phyloP scores from a whole-genome alignment of 1,284 basidiomycete genomes.

The Irpex rosettiformis region DNA sequence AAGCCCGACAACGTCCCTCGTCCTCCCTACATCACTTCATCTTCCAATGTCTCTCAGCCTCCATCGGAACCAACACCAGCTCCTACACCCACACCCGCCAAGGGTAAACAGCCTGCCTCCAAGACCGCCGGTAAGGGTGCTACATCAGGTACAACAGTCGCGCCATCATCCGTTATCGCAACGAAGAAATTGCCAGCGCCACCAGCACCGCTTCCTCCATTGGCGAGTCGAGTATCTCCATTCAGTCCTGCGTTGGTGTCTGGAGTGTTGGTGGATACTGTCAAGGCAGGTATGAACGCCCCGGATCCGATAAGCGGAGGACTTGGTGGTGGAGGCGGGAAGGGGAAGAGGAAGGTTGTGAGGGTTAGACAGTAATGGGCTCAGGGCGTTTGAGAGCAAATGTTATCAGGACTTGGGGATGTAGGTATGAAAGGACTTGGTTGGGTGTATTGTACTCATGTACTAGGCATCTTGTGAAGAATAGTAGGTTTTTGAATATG shows the following conservation, averaged over 20 bases:
- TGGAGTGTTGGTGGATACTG: conserved; percentile 71
- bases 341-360: conserved; percentile 79
- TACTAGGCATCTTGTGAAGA: background rate
- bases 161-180: conserved; percentile 25
- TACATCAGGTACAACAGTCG: conserved; percentile 19
- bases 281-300: conserved; percentile 77
- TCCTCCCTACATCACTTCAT: conserved; percentile 50
- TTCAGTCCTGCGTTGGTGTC: conserved; percentile 71
- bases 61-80: conserved; percentile 23
- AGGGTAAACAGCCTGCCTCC: conserved; percentile 40
- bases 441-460: background rate
- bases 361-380: conserved; percentile 45
- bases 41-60: conserved; percentile 23
- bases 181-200: conserved; percentile 41
- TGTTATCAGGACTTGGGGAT: no score
- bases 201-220: conserved; percentile 51
- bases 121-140: conserved; percentile 31
- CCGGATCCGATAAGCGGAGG: conserved; percentile 42
- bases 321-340: conserved; percentile 47
- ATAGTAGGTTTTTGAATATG: background rate
- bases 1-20: conserved; percentile 73
- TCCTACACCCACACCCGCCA: conserved; percentile 26
- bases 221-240: conserved; percentile 52
- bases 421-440: no score
- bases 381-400: background rate